These are phyloP conservation scores for Immersiporthe knoxdaviesiana DNA, from an alignment of 2,329 filamentous ascomycete species.

Conservation along the genomic window DNA sequence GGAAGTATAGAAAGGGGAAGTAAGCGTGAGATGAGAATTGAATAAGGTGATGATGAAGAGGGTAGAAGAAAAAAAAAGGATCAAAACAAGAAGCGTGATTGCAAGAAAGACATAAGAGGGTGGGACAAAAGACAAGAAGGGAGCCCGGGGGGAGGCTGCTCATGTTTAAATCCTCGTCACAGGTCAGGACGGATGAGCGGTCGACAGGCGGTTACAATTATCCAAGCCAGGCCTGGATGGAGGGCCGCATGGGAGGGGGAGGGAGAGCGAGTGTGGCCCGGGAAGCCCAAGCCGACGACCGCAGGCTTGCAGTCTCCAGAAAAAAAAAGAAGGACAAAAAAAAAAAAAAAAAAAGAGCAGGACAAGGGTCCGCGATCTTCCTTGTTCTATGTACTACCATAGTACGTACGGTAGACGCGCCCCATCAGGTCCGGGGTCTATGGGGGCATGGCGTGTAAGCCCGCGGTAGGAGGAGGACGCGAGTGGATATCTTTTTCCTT, in stretches of 20 bases:
- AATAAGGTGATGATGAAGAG: constrained; percentile 4
- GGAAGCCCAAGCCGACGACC: constrained; percentile 24
- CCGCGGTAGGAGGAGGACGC: constrained; percentile 6
- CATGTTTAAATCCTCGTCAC: constrained; percentile 31
- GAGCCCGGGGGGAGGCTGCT: constrained; percentile 20
- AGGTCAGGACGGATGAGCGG: constrained; percentile 27
- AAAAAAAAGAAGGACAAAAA: constrained; percentile 9
- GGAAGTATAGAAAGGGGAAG: constrained; percentile 3
- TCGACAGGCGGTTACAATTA: constrained; percentile 27
- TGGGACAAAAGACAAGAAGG: neutral
- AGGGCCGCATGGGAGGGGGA: constrained; percentile 12
- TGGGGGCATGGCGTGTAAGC: constrained; percentile 23
- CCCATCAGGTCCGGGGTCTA: constrained; percentile 25
- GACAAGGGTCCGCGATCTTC: constrained; percentile 3
- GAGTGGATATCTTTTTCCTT: constrained; percentile 16
- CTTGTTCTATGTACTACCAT: neutral
- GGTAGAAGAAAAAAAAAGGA: constrained; percentile 10
- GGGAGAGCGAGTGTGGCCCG: constrained; percentile 12
- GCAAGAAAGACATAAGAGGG: constrained; percentile 1
- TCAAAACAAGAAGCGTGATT: constrained; percentile 21
- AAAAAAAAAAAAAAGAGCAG: constrained; percentile 13
- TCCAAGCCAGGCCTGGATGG: constrained; percentile 25
- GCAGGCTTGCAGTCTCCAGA: constrained; percentile 10
- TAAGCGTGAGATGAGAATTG: constrained; percentile 10
- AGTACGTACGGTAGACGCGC: constrained; percentile 27